Percentiles rank a stretch among this genome's conserved stretches.
These are phyloP conservation scores for Craterostigma plantagineum DNA, from an alignment of 257 asterid species.

Conservation along the genomic window DNA sequence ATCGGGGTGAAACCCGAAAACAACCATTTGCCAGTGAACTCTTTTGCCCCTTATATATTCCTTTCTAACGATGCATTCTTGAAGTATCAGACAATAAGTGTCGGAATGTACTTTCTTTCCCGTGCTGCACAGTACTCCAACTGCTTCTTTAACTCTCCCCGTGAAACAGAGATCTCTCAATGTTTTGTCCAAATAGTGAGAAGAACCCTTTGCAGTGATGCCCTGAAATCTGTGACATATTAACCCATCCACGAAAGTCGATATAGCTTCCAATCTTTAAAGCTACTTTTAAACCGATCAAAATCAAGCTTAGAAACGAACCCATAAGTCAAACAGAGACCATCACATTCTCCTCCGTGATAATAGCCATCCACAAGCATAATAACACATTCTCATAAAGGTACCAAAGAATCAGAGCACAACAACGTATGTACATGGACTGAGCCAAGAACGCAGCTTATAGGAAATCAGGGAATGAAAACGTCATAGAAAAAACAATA, in stretches of 20 bases:
- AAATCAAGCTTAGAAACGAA: too few relatives aligned
- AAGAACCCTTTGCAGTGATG: slow-evolving; percentile 15
- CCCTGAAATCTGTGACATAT: slow-evolving; percentile 76
- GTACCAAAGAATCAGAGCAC: too few relatives aligned
- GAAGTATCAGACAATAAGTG: slow-evolving; percentile 72
- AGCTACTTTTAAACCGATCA: slow-evolving; percentile 8
- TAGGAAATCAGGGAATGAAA: not conserved
- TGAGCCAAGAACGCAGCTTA: not conserved
- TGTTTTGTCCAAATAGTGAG: slow-evolving; percentile 46
- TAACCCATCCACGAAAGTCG: slow-evolving; percentile 14
- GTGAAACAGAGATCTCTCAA: slow-evolving; percentile 68
- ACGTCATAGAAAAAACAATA: not conserved
- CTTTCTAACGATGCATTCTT: slow-evolving; percentile 73
- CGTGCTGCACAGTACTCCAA: slow-evolving; percentile 57
- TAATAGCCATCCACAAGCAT: too few relatives aligned
- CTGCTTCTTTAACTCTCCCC: slow-evolving; percentile 75
- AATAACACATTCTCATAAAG: too few relatives aligned
- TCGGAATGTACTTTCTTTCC: slow-evolving; percentile 36
- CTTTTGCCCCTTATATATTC: slow-evolving; percentile 53
- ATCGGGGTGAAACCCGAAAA: slow-evolving; percentile 48
- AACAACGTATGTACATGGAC: slow-evolving; percentile 2
- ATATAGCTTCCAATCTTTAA: slow-evolving; percentile 11
- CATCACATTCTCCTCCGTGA: too few relatives aligned
- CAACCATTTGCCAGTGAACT: slow-evolving; percentile 78
- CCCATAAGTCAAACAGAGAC: too few relatives aligned